Conservation (phyloP, 2,329 filamentous ascomycete genomes). For the Neonectria coccinea region DNA sequence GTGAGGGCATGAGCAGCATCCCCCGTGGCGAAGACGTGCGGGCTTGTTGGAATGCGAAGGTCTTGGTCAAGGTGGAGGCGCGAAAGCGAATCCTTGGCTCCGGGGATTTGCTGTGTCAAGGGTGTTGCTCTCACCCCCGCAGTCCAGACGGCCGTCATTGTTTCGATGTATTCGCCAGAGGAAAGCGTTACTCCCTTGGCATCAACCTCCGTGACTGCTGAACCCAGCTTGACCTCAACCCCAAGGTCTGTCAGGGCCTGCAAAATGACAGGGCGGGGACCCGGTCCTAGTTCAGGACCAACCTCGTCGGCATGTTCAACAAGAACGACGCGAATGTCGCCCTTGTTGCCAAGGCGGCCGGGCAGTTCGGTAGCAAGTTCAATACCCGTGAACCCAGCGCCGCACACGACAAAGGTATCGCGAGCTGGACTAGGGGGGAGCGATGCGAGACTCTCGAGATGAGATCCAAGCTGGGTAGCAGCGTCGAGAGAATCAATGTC, state of each 20-base stretch:
- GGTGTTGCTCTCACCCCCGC: slow-evolving; percentile 50
- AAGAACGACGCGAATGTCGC: slow-evolving; percentile 39
- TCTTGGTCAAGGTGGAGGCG: slow-evolving; percentile 23
- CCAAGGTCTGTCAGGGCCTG: slow-evolving; percentile 46
- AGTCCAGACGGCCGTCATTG: slow-evolving; percentile 53
- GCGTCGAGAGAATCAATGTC: slow-evolving; percentile 48
- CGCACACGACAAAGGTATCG: slow-evolving; percentile 52
- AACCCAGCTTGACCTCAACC: slow-evolving; percentile 48
- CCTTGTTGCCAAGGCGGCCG: slow-evolving; percentile 32
- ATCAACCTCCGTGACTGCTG: slow-evolving; percentile 44
- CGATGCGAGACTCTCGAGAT: slow-evolving; percentile 39
- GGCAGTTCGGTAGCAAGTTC: slow-evolving; percentile 49
- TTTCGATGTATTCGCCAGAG: slow-evolving; percentile 49
- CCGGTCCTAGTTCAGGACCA: slow-evolving; percentile 50
- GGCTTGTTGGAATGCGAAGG: slow-evolving; percentile 8
- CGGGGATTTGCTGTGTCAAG: slow-evolving; percentile 50
- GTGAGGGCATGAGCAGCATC: slow-evolving; percentile 47
- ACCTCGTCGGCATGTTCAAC: slow-evolving; percentile 46
- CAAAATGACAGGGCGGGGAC: slow-evolving; percentile 49
- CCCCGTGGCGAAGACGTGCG: slow-evolving; percentile 43
- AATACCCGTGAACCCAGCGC: slow-evolving; percentile 52
- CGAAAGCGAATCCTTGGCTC: slow-evolving; percentile 41
- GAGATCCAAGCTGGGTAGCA: slow-evolving; percentile 45
- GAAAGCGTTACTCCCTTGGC: slow-evolving; percentile 40
- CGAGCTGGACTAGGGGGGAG: slow-evolving; percentile 43